phyloP scores from a whole-genome alignment of 371 early-diverging fungal species.

The Encephalitozoon romaleae region DNA sequence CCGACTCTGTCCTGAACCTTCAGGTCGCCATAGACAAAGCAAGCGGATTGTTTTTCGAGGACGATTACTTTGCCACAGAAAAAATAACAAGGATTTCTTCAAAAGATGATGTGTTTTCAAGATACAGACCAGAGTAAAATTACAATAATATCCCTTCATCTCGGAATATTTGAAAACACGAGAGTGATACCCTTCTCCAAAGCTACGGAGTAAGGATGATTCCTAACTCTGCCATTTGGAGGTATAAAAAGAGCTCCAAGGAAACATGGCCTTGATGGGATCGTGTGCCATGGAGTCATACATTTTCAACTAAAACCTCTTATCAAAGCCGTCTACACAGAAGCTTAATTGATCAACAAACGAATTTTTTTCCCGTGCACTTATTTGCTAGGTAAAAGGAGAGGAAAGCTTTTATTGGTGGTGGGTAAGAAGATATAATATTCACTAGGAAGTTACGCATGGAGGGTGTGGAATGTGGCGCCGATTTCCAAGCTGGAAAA shows the following conservation, averaged over 20 bases:
- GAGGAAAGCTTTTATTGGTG: background rate
- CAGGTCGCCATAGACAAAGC: constrained; percentile 37
- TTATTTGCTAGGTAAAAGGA: background rate
- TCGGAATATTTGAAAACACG: background rate
- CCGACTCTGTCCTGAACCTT: constrained; percentile 13
- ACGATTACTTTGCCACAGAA: constrained; percentile 8
- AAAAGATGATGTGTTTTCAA: background rate
- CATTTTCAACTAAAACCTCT: constrained; percentile 1
- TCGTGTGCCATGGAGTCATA: constrained; percentile 4
- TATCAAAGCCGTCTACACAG: background rate
- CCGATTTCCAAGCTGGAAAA: background rate
- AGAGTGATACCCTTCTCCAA: background rate
- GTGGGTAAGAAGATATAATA: background rate
- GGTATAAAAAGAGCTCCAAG: background rate
- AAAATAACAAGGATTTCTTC: background rate
- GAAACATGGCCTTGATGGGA: background rate
- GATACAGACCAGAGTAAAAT: background rate
- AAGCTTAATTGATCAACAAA: background rate
- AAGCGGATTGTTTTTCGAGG: constrained; percentile 35
- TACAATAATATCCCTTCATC: background rate
- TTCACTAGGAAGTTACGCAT: background rate
- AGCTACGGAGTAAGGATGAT: constrained; percentile 6
- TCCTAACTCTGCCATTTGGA: constrained; percentile 9
- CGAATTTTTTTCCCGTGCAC: background rate
- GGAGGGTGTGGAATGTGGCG: background rate